phyloP scores from a whole-genome alignment of 768 basidiomycete species.

The Suillus paluster region DNA sequence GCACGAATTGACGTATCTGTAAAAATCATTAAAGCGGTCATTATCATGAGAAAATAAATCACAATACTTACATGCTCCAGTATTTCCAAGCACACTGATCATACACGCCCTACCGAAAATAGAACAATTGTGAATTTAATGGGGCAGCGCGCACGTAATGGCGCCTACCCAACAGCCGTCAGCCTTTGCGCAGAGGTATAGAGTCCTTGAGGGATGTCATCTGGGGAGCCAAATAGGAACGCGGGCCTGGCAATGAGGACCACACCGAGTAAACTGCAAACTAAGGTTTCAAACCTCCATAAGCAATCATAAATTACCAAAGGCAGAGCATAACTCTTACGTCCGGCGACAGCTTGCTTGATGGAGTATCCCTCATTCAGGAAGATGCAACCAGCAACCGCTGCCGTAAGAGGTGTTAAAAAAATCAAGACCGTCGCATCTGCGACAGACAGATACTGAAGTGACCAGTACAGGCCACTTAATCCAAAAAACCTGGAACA shows the following conservation, averaged over 20 bases:
- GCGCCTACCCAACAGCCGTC: slow-evolving; percentile 56
- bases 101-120: slow-evolving; percentile 59
- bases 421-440: slow-evolving; percentile 82
- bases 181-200: slow-evolving; percentile 46
- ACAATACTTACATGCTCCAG: slow-evolving; percentile 65
- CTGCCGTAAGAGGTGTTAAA: slow-evolving; percentile 68
- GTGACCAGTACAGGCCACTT: slow-evolving; percentile 68
- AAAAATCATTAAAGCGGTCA: neutral
- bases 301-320: neutral
- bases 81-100: slow-evolving; percentile 65
- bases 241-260: slow-evolving; percentile 81
- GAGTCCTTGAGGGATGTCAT: slow-evolving; percentile 9
- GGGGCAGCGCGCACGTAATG: neutral
- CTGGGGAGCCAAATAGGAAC: slow-evolving; percentile 62
- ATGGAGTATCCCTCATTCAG: slow-evolving; percentile 63
- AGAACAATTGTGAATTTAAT: slow-evolving; percentile 1
- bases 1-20: slow-evolving; percentile 59
- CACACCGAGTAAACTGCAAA: slow-evolving; percentile 75
- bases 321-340: slow-evolving; percentile 29
- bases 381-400: slow-evolving; percentile 62
- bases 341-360: slow-evolving; percentile 58
- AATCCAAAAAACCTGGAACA: slow-evolving; percentile 72
- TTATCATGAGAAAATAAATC: no score
- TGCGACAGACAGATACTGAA: slow-evolving; percentile 76
- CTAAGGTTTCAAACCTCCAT: slow-evolving; percentile 29